These are phyloP conservation scores for Pilaira anomala DNA, from an alignment of 192 early-diverging fungal genomes.

Conservation along the genomic window DNA sequence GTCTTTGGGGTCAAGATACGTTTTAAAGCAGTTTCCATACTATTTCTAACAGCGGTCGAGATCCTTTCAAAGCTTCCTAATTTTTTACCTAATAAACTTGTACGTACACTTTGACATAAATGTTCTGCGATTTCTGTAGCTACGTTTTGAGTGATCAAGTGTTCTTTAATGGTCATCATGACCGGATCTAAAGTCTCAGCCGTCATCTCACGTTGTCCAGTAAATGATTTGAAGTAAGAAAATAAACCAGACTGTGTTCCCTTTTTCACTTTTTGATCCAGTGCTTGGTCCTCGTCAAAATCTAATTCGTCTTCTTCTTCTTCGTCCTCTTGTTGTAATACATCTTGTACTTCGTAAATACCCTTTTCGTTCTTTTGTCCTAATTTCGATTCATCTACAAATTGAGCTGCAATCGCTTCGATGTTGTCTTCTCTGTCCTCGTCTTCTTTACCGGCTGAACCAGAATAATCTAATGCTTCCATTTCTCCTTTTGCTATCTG, in stretches of 20 bases:
- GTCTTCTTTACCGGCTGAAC: neutral
- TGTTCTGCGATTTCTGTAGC: constrained; percentile 84
- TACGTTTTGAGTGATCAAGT: constrained; percentile 91
- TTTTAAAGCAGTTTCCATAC: constrained; percentile 81
- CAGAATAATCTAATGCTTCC: constrained; percentile 49
- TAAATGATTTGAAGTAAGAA: constrained; percentile 70
- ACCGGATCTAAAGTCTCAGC: constrained; percentile 71
- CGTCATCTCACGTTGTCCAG: constrained; percentile 69
- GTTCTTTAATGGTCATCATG: constrained; percentile 87
- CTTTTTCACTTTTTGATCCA: constrained; percentile 22
- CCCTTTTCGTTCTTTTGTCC: constrained; percentile 66
- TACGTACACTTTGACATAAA: constrained; percentile 76
- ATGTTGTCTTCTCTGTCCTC: constrained; percentile 20
- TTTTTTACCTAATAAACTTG: constrained; percentile 69
- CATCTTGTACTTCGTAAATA: constrained; percentile 74
- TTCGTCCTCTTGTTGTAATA: constrained; percentile 46
- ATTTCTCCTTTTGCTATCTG: constrained; percentile 55
- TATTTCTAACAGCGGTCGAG: constrained; percentile 63
- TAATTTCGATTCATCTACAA: constrained; percentile 54
- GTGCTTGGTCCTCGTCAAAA: constrained; percentile 46
- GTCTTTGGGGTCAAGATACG: constrained; percentile 87
- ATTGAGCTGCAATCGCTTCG: constrained; percentile 25
- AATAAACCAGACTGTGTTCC: constrained; percentile 48
- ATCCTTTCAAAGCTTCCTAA: constrained; percentile 74
- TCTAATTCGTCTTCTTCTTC: constrained; percentile 57